A percentile compares a stretch with the other conserved stretches of the same genome.
Evolutionary conservation across 306 rosid species (phyloP).

Genomic region (Vigna radiata): DNA sequence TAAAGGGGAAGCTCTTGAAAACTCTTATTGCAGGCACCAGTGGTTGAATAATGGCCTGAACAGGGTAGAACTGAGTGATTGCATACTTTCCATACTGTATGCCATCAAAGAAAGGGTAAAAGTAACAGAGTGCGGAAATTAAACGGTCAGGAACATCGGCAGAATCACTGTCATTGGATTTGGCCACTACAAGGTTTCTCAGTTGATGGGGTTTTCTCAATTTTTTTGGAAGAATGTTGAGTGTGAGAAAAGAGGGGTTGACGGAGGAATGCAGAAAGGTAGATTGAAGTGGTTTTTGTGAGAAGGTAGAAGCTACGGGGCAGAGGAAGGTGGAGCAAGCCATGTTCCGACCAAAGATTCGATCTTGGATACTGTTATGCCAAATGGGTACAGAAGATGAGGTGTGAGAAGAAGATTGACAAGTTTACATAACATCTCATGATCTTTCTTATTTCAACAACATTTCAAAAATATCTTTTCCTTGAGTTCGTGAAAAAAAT

Average conservation of each 20-base stretch:
- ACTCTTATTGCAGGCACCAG: slow-evolving; percentile 82
- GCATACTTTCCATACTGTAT: slow-evolving; percentile 86
- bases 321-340: slow-evolving; percentile 53
- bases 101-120: slow-evolving; percentile 94
- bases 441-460: not conserved
- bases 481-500: not conserved
- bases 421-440: not conserved
- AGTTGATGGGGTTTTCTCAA: slow-evolving; percentile 47
- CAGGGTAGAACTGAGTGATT: slow-evolving; percentile 76
- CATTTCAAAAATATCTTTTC: not conserved
- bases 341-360: slow-evolving; percentile 44
- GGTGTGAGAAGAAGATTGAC: not conserved
- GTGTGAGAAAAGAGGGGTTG: slow-evolving; percentile 44
- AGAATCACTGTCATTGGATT: slow-evolving; percentile 69
- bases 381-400: slow-evolving; percentile 2
- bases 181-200: slow-evolving; percentile 53
- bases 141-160: slow-evolving; percentile 78
- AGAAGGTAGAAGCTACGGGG: slow-evolving; percentile 41
- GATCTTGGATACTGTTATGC: slow-evolving; percentile 7
- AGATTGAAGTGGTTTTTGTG: slow-evolving; percentile 58
- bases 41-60: slow-evolving; percentile 76
- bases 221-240: slow-evolving; percentile 39
- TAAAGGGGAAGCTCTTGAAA: slow-evolving; percentile 90
- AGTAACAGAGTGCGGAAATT: slow-evolving; percentile 85
- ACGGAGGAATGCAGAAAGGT: slow-evolving; percentile 41